Conservation (phyloP, 768 basidiomycete genomes). For the Leccinum longicurvipes region DNA sequence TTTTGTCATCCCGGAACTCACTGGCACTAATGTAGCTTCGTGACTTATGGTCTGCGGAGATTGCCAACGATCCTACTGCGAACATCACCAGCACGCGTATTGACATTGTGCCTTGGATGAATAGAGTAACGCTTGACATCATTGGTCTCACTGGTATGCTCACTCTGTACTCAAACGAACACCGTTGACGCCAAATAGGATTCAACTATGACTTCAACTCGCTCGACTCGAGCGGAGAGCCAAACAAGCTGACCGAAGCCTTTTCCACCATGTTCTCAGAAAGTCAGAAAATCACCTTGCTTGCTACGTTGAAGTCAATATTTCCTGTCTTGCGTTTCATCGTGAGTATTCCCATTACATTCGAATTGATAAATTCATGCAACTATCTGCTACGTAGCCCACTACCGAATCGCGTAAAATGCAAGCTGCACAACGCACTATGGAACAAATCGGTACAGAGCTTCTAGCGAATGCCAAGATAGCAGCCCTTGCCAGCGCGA, state of each 20-base stretch:
- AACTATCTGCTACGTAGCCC: background rate
- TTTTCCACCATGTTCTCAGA: conserved; percentile 31
- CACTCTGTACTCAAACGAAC: background rate
- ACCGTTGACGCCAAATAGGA: conserved; percentile 22
- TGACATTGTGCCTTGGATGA: conserved; percentile 34
- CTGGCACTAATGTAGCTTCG: conserved; percentile 33
- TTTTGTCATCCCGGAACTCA: background rate
- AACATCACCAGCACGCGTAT: conserved; percentile 17
- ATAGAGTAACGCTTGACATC: conserved; percentile 38
- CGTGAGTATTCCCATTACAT: conserved; percentile 26
- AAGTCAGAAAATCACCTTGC: conserved; percentile 8
- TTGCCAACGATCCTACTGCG: conserved; percentile 23
- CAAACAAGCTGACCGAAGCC: conserved; percentile 33
- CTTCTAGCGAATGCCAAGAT: conserved; percentile 50
- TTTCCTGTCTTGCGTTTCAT: conserved; percentile 39
- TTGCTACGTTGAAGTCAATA: conserved; percentile 33
- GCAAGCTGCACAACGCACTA: conserved; percentile 28
- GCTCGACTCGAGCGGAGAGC: conserved; percentile 21
- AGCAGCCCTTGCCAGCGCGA: conserved; percentile 24
- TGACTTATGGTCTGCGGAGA: conserved; percentile 43
- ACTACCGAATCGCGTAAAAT: background rate
- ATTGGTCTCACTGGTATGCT: conserved; percentile 39
- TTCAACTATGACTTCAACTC: conserved; percentile 38
- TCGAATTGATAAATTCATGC: background rate
- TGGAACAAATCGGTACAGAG: conserved; percentile 29